phyloP scores from a whole-genome alignment of 441 rosid species.

The Corymbia calophylla region DNA sequence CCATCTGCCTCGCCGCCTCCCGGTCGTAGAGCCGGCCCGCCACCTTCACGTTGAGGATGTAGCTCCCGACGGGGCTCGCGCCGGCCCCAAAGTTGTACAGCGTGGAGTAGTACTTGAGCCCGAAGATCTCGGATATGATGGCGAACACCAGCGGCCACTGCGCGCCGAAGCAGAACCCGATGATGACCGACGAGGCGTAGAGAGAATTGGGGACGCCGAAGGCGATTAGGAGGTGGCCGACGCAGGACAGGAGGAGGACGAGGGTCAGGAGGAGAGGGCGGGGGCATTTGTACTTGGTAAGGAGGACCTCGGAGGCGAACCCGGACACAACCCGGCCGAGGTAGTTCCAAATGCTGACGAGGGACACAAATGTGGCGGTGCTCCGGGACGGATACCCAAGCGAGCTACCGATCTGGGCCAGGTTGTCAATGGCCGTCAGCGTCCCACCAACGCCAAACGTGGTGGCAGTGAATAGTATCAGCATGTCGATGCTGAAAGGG shows the following conservation, averaged over 20 bases:
- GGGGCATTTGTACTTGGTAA: slow-evolving; percentile 1
- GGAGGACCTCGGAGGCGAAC: slow-evolving; percentile 3
- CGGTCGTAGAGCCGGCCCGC: slow-evolving; percentile 4
- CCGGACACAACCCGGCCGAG: slow-evolving; percentile 11
- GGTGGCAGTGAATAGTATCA: slow-evolving; percentile 8
- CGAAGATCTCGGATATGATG: slow-evolving; percentile 7
- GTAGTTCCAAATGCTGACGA: slow-evolving; percentile 11
- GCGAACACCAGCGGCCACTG: slow-evolving; percentile 9
- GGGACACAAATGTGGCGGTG: slow-evolving; percentile 1
- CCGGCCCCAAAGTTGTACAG: not conserved
- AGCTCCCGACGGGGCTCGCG: slow-evolving; percentile 3
- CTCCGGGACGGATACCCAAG: not conserved
- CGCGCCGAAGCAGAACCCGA: slow-evolving; percentile 9
- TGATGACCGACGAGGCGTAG: not conserved
- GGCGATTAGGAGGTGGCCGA: slow-evolving; percentile 6
- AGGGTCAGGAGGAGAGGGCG: slow-evolving; percentile 7
- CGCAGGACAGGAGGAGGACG: slow-evolving; percentile 2
- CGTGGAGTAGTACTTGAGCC: slow-evolving; percentile 11
- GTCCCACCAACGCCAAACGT: slow-evolving; percentile 8
- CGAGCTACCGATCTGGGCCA: not conserved
- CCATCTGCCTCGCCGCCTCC: slow-evolving; percentile 8
- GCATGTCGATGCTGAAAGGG: slow-evolving; percentile 13
- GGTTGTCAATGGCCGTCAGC: slow-evolving; percentile 8
- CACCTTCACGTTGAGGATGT: slow-evolving; percentile 9
- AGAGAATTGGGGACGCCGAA: slow-evolving; percentile 1